These are phyloP conservation scores for Saccharomyces hybrid DNA, from an alignment of 1,139 yeast genomes.

Conservation along the genomic window DNA sequence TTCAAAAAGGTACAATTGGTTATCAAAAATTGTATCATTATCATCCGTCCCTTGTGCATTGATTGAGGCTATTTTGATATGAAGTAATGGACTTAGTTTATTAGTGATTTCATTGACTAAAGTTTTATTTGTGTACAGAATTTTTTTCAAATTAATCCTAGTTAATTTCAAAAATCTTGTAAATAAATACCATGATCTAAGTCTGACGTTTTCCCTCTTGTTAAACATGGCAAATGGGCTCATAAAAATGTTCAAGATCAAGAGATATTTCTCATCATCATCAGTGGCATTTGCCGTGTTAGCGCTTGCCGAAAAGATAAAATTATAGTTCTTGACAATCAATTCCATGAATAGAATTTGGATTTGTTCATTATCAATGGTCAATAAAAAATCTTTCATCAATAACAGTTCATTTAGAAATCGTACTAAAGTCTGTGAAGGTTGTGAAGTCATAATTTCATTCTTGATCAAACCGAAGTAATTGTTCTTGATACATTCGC, in stretches of 20 bases:
- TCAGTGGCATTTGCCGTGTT: constrained; percentile 27
- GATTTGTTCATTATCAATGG: constrained; percentile 64
- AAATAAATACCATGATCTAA: constrained; percentile 85
- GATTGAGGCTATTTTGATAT: constrained; percentile 51
- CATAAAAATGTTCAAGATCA: constrained; percentile 70
- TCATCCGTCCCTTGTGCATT: constrained; percentile 50
- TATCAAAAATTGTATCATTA: constrained; percentile 58
- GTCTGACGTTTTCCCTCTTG: constrained; percentile 60
- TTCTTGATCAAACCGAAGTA: constrained; percentile 59
- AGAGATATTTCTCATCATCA: constrained; percentile 47
- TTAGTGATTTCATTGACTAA: constrained; percentile 36
- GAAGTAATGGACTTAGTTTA: constrained; percentile 45
- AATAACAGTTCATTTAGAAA: constrained; percentile 44
- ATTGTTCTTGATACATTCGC: constrained; percentile 73
- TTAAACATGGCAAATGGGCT: constrained; percentile 78
- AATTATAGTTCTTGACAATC: constrained; percentile 67
- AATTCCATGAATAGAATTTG: constrained; percentile 79
- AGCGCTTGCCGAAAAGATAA: constrained; percentile 34
- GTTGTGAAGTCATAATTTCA: constrained; percentile 54
- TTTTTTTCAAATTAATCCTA: constrained; percentile 48
- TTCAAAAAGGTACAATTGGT: constrained; percentile 79
- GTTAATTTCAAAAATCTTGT: constrained; percentile 74
- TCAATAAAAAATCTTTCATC: constrained; percentile 36
- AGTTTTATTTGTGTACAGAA: not conserved
- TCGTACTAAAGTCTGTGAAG: constrained; percentile 48